Conservation (phyloP, 2,329 filamentous ascomycete genomes). For the Xylaria sp. region DNA sequence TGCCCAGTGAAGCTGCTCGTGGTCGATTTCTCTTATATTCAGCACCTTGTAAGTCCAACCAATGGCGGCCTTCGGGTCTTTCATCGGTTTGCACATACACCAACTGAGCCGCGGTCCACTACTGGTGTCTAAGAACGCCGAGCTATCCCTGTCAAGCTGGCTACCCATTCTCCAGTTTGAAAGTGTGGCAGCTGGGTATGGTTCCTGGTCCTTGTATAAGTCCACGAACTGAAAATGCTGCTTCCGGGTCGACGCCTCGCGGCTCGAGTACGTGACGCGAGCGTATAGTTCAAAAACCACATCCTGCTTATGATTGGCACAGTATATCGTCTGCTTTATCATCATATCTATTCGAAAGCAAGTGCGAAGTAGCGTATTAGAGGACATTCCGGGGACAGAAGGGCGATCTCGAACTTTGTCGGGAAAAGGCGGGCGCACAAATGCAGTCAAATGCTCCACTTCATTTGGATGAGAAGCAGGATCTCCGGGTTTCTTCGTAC, state of each 20-base stretch:
- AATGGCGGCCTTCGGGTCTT: constrained; percentile 38
- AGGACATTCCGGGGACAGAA: constrained; percentile 62
- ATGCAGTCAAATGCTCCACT: constrained; percentile 51
- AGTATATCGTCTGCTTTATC: constrained; percentile 55
- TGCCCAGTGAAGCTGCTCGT: constrained; percentile 41
- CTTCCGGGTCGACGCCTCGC: constrained; percentile 59
- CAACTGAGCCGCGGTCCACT: constrained; percentile 41
- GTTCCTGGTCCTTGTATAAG: constrained; percentile 67
- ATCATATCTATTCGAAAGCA: constrained; percentile 74
- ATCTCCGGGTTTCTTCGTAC: neutral
- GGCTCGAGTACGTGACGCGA: constrained; percentile 65
- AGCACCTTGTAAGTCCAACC: constrained; percentile 45
- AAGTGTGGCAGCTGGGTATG: constrained; percentile 53
- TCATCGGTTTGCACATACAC: constrained; percentile 45
- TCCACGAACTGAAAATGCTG: constrained; percentile 74
- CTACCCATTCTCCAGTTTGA: constrained; percentile 44
- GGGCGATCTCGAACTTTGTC: constrained; percentile 60
- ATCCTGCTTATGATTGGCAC: constrained; percentile 49
- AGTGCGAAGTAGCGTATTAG: constrained; percentile 60
- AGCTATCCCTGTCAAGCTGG: constrained; percentile 43
- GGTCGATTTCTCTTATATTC: constrained; percentile 42
- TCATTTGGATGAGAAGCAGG: constrained; percentile 1
- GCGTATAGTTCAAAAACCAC: constrained; percentile 71
- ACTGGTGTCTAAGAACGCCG: constrained; percentile 40
- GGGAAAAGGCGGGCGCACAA: constrained; percentile 64